A percentile compares a stretch with the other conserved stretches of the same genome.
Conservation (phyloP, 2,329 filamentous ascomycete genomes). For the Ophiosphaerella narmari region DNA sequence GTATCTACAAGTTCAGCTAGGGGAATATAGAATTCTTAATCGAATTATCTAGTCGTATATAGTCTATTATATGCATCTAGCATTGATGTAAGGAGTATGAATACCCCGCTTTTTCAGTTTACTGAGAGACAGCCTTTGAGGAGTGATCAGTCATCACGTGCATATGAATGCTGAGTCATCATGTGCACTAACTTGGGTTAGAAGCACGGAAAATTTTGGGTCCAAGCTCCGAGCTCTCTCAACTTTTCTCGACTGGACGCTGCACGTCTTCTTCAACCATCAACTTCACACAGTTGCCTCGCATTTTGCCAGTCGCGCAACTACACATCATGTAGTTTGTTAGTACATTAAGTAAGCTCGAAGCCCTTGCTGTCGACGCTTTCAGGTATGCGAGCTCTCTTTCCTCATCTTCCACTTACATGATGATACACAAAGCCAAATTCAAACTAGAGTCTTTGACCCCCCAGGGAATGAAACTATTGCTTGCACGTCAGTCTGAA, state of each 20-base stretch:
- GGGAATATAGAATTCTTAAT: no score
- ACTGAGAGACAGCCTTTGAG: no score
- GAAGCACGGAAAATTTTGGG: slow-evolving; percentile 2
- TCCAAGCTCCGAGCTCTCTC: slow-evolving; percentile 9
- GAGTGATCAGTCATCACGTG: not conserved
- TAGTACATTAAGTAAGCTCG: not conserved
- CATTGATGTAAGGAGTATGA: no score
- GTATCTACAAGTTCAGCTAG: no score
- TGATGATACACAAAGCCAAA: slow-evolving; percentile 50
- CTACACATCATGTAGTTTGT: not conserved
- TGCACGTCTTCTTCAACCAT: slow-evolving; percentile 2
- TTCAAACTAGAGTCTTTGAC: slow-evolving; percentile 55
- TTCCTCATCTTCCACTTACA: slow-evolving; percentile 19
- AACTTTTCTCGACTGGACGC: slow-evolving; percentile 18
- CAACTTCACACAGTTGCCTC: not conserved
- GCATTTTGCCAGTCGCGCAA: not conserved
- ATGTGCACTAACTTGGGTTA: not conserved
- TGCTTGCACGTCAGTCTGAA: slow-evolving; percentile 53
- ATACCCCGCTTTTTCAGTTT: no score
- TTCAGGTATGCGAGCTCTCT: slow-evolving; percentile 16
- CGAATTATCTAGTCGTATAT: no score
- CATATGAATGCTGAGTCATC: not conserved
- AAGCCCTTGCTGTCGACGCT: not conserved
- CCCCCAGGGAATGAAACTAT: slow-evolving; percentile 49
- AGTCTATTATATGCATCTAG: no score